A percentile compares a stretch with the other conserved stretches of the same genome.
phyloP scores from a whole-genome alignment of 116 monocot genomes.

The Posidonia oceanica region DNA sequence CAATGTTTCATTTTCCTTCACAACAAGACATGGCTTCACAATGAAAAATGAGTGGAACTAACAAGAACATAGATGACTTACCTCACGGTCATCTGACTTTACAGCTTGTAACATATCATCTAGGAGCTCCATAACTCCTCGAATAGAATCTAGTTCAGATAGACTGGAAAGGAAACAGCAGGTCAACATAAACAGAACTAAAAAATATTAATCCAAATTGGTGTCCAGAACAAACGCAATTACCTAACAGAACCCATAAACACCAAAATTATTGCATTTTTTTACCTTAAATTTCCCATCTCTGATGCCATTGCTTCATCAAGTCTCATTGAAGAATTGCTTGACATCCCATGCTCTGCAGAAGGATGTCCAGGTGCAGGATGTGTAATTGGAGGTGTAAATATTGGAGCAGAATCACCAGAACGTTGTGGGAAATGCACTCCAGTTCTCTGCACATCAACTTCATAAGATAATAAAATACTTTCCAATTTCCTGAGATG shows the following conservation, averaged over 20 bases:
- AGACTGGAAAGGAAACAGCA: slow-evolving; percentile 23
- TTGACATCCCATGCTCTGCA: slow-evolving; percentile 56
- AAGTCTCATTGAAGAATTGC: slow-evolving; percentile 47
- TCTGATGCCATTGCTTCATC: slow-evolving; percentile 93
- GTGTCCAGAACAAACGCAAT: neutral
- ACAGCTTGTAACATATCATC: slow-evolving; percentile 86
- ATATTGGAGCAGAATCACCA: slow-evolving; percentile 56
- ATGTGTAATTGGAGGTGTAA: slow-evolving; percentile 43
- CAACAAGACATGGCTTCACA: neutral
- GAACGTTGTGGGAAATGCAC: slow-evolving; percentile 56
- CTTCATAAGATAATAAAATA: neutral
- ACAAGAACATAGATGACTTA: slow-evolving; percentile 10
- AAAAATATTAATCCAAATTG: neutral
- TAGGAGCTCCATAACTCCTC: slow-evolving; percentile 54
- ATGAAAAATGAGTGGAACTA: neutral
- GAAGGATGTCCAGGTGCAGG: slow-evolving; percentile 30
- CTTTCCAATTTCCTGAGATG: neutral
- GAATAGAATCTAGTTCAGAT: slow-evolving; percentile 54
- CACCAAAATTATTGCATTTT: neutral
- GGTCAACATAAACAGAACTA: neutral
- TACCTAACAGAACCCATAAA: neutral
- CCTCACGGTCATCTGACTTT: slow-evolving; percentile 49
- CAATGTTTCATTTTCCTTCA: neutral
- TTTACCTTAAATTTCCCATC: slow-evolving; percentile 60
- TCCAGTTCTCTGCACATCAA: slow-evolving; percentile 29